Conservation (phyloP, 495 filamentous ascomycete species). For the Podospora tetraspora region DNA sequence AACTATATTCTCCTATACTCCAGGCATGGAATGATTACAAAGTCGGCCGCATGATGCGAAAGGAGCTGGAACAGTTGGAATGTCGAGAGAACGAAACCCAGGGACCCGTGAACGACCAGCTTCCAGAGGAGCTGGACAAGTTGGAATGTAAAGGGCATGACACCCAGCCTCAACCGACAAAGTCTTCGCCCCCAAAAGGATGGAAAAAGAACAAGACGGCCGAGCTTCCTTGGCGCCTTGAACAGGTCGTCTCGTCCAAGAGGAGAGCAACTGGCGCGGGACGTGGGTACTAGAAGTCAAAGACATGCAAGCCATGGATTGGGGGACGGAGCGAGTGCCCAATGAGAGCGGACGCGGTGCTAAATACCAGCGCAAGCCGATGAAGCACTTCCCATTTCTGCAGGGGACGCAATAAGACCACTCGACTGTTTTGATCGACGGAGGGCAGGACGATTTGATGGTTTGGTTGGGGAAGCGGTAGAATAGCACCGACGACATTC, state of each 20-base stretch:
- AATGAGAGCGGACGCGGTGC: conserved; percentile 6
- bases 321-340: conserved; percentile 13
- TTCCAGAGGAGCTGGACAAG: no score
- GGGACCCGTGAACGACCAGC: no score
- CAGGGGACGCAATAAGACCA: background rate
- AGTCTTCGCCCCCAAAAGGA: no score
- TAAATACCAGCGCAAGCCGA: conserved; percentile 18
- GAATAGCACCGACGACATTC: background rate
- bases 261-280: conserved; percentile 20
- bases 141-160: no score
- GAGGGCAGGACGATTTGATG: conserved; percentile 18
- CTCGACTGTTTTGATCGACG: conserved; percentile 5
- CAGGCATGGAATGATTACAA: conserved; percentile 14
- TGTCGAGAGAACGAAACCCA: conserved; percentile 3
- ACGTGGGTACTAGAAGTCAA: conserved; percentile 18
- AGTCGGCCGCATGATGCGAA: conserved; percentile 9
- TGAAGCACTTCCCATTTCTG: conserved; percentile 13
- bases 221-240: conserved; percentile 13
- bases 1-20: conserved; percentile 8
- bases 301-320: conserved; percentile 20
- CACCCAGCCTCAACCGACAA: background rate
- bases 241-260: conserved; percentile 15
- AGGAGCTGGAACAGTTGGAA: background rate
- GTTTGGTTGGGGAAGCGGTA: conserved; percentile 15
- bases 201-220: conserved; percentile 12